Conservation (phyloP, 345 rosid species). For the Melaleuca alternifolia region DNA sequence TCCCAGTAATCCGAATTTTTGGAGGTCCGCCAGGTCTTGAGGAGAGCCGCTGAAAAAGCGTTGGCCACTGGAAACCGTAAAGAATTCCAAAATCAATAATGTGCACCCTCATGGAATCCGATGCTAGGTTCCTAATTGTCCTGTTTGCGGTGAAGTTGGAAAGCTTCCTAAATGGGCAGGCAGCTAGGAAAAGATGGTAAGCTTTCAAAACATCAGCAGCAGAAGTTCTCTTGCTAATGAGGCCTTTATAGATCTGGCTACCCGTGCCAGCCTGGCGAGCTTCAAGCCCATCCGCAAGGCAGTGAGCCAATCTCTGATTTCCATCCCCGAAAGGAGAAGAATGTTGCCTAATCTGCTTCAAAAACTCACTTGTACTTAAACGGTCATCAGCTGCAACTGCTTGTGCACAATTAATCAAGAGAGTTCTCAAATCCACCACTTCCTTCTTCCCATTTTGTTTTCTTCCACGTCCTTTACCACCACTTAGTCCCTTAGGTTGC, state of each 20-base stretch:
- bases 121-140: slow-evolving; percentile 37
- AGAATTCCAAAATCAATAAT: slow-evolving; percentile 86
- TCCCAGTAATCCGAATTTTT: slow-evolving; percentile 76
- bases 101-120: slow-evolving; percentile 48
- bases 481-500: slow-evolving; percentile 27
- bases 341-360: slow-evolving; percentile 74
- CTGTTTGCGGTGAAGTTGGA: slow-evolving; percentile 50
- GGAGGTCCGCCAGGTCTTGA: slow-evolving; percentile 51
- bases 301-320: slow-evolving; percentile 75
- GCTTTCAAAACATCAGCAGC: slow-evolving; percentile 78
- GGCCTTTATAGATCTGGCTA: slow-evolving; percentile 54
- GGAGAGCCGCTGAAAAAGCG: slow-evolving; percentile 60
- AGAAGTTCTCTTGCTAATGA: slow-evolving; percentile 46
- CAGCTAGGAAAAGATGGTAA: slow-evolving; percentile 58
- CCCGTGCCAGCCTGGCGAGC: slow-evolving; percentile 78
- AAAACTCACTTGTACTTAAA: slow-evolving; percentile 49
- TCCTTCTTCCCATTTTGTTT: slow-evolving; percentile 44
- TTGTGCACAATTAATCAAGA: slow-evolving; percentile 75
- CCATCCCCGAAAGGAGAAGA: slow-evolving; percentile 83
- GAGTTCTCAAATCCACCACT: slow-evolving; percentile 77
- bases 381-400: slow-evolving; percentile 69
- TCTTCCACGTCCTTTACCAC: slow-evolving; percentile 37
- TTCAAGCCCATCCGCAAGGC: slow-evolving; percentile 77
- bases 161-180: slow-evolving; percentile 76
- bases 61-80: slow-evolving; percentile 96